These are phyloP conservation scores for Cladophialophora chaetospira DNA, from an alignment of 2,329 filamentous ascomycete genomes.

Conservation along the genomic window DNA sequence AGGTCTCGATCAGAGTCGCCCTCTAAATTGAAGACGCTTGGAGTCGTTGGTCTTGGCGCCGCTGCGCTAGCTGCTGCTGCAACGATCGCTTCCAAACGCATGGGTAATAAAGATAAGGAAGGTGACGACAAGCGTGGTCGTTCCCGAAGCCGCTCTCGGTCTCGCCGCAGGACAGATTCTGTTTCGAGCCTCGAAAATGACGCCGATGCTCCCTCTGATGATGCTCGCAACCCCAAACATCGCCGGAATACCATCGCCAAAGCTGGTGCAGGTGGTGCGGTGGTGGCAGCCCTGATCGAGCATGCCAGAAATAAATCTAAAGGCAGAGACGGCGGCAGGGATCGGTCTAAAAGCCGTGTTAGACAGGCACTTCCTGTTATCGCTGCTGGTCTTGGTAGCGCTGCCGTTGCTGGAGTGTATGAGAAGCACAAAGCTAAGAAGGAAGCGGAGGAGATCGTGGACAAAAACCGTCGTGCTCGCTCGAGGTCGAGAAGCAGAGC, in stretches of 20 bases:
- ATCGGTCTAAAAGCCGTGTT: conserved; percentile 58
- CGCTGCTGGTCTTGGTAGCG: conserved; percentile 62
- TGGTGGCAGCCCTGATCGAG: conserved; percentile 63
- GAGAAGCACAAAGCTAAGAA: conserved; percentile 64
- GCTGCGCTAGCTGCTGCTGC: conserved; percentile 64
- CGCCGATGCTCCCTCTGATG: conserved; percentile 33
- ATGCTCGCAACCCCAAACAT: conserved; percentile 47
- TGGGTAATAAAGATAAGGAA: conserved; percentile 53
- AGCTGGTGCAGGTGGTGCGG: conserved; percentile 63
- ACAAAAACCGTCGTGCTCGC: conserved; percentile 34
- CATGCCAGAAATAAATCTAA: conserved; percentile 61
- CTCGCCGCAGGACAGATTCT: conserved; percentile 25
- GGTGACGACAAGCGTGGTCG: conserved; percentile 45
- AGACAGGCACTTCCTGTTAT: conserved; percentile 61
- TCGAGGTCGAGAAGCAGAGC: conserved; percentile 51
- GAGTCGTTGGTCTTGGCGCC: conserved; percentile 55
- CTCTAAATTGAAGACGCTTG: conserved; percentile 55
- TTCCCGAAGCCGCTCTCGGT: conserved; percentile 44
- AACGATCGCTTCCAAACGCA: conserved; percentile 57
- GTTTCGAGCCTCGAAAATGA: conserved; percentile 30
- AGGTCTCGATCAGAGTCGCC: conserved; percentile 35
- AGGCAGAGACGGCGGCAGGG: conserved; percentile 51
- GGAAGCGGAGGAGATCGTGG: conserved; percentile 43
- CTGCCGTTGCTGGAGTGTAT: conserved; percentile 63
- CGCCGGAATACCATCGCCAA: conserved; percentile 62